Evolutionary conservation across 2,329 filamentous ascomycete species (phyloP).

Genomic region (Botryotinia globosa): DNA sequence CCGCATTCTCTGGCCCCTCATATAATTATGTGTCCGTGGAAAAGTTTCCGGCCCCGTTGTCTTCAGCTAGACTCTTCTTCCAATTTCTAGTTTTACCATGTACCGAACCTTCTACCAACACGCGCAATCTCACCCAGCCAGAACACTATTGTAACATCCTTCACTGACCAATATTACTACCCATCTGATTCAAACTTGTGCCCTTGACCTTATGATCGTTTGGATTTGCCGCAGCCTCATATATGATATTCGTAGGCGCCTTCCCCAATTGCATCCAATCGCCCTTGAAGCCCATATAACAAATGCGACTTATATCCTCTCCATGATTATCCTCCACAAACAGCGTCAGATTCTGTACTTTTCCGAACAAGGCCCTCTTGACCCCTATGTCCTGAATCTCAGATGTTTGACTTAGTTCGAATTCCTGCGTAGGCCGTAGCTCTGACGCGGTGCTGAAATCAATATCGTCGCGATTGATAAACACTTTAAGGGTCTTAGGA

Average conservation of each 20-base stretch:
- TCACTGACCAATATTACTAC: conserved; percentile 48
- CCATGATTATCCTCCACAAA: conserved; percentile 94
- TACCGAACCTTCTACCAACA: background rate
- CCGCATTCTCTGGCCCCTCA: background rate
- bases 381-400: conserved; percentile 87
- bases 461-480: conserved; percentile 80
- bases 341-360: conserved; percentile 75
- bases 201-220: conserved; percentile 74
- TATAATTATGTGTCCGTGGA: background rate
- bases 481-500: conserved; percentile 81
- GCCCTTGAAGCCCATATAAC: conserved; percentile 88
- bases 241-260: conserved; percentile 81
- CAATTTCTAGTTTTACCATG: background rate
- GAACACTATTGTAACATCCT: conserved; percentile 28
- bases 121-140: background rate
- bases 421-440: conserved; percentile 65
- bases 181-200: conserved; percentile 52
- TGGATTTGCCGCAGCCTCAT: conserved; percentile 92
- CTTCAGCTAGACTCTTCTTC: background rate
- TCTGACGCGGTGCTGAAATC: conserved; percentile 79
- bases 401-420: conserved; percentile 73
- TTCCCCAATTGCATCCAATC: conserved; percentile 86
- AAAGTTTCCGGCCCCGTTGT: no score
- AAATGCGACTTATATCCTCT: conserved; percentile 71
- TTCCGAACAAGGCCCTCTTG: conserved; percentile 83